These are phyloP conservation scores for Botrytis medusae DNA, from an alignment of 2,329 filamentous ascomycete genomes.

Conservation along the genomic window DNA sequence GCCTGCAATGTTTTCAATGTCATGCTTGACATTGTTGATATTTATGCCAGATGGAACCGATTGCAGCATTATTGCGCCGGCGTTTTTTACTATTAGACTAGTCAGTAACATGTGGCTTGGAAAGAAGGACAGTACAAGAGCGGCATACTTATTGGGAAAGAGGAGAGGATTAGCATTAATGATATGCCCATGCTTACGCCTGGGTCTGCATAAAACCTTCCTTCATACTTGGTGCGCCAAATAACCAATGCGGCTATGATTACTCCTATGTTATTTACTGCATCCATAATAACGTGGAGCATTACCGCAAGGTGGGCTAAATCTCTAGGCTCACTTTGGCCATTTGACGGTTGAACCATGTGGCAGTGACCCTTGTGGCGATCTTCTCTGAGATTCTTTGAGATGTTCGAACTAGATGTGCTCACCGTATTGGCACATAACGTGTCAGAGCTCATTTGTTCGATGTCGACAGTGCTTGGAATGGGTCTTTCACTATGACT, in stretches of 20 bases:
- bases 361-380: conserved; percentile 54
- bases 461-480: conserved; percentile 8
- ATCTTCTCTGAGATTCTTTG: conserved; percentile 21
- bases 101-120: background rate
- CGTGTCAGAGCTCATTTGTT: conserved; percentile 20
- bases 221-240: conserved; percentile 59
- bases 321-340: conserved; percentile 50
- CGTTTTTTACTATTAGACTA: conserved; percentile 48
- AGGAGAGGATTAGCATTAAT: conserved; percentile 67
- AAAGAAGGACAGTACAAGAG: background rate
- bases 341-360: conserved; percentile 33
- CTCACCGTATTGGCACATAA: conserved; percentile 1
- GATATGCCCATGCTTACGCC: conserved; percentile 67
- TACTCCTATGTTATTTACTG: conserved; percentile 74
- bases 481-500: background rate
- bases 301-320: conserved; percentile 72
- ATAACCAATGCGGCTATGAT: conserved; percentile 69
- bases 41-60: conserved; percentile 61
- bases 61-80: conserved; percentile 66
- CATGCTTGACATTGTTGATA: conserved; percentile 63
- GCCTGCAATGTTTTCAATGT: conserved; percentile 69
- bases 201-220: conserved; percentile 70
- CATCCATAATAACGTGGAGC: conserved; percentile 70
- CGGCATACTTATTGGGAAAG: conserved; percentile 52
- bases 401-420: background rate